Conservation (phyloP, 2,329 filamentous ascomycete genomes). For the Neonectria punicea region DNA sequence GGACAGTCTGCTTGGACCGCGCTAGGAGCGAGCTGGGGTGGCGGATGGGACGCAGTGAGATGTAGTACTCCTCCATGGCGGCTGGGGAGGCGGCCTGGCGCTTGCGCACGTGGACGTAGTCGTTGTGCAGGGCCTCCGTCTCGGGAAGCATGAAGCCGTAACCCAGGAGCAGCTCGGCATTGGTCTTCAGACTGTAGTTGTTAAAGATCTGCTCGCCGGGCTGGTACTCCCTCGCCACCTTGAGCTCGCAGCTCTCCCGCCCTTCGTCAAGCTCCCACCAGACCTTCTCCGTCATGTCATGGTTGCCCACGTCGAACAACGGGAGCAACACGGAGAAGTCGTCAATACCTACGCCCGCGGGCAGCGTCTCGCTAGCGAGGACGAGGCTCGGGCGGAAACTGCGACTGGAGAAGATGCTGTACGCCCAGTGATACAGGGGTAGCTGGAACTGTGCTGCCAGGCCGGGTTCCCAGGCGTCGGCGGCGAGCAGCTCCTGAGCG, state of each 20-base stretch:
- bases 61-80: slow-evolving; percentile 57
- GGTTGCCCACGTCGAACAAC: slow-evolving; percentile 78
- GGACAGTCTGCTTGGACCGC: slow-evolving; percentile 51
- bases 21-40: slow-evolving; percentile 61
- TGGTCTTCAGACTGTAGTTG: slow-evolving; percentile 80
- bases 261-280: slow-evolving; percentile 65
- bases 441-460: slow-evolving; percentile 52
- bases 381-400: slow-evolving; percentile 73
- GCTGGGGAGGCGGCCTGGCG: slow-evolving; percentile 40
- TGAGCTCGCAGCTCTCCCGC: slow-evolving; percentile 53
- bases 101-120: slow-evolving; percentile 68
- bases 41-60: slow-evolving; percentile 61
- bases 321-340: slow-evolving; percentile 77
- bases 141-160: slow-evolving; percentile 70
- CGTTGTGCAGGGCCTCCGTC: slow-evolving; percentile 63
- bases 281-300: slow-evolving; percentile 69
- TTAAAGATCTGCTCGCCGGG: slow-evolving; percentile 71
- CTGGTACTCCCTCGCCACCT: slow-evolving; percentile 53
- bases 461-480: slow-evolving; percentile 38
- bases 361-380: slow-evolving; percentile 50
- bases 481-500: slow-evolving; percentile 52
- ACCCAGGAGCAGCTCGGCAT: slow-evolving; percentile 73
- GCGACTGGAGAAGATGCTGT: slow-evolving; percentile 71
- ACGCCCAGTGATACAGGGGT: slow-evolving; percentile 72
- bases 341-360: slow-evolving; percentile 53